These are phyloP conservation scores for Echites panduratus DNA, from an alignment of 257 asterid species.

Conservation along the genomic window DNA sequence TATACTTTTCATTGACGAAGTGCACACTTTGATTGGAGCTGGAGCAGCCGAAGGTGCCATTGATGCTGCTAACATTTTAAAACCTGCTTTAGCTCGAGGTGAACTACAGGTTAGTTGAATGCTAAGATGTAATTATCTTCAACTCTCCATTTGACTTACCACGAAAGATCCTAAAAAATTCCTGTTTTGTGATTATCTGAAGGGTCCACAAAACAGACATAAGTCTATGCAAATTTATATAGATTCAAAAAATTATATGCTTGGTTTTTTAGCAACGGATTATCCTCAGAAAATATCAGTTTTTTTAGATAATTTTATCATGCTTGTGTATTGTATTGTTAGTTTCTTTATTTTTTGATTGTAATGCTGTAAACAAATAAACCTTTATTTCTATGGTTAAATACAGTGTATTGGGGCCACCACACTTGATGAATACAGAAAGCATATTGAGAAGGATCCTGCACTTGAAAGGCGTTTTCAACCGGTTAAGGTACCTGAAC, in stretches of 20 bases:
- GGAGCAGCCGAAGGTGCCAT: conserved; percentile 99
- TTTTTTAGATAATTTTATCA: background rate
- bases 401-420: conserved; percentile 94
- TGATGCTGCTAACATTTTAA: conserved; percentile 93
- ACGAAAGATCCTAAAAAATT: background rate
- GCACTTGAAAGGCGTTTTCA: conserved; percentile 93
- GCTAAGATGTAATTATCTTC: background rate
- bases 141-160: background rate
- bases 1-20: conserved; percentile 93
- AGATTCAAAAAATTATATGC: background rate
- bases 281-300: background rate
- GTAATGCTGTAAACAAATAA: background rate
- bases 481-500: conserved; percentile 97
- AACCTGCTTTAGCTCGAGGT: conserved; percentile 94
- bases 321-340: background rate
- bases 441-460: conserved; percentile 94
- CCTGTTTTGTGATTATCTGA: background rate
- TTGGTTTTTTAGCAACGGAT: background rate
- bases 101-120: conserved; percentile 71
- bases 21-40: conserved; percentile 95
- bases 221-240: background rate
- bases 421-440: conserved; percentile 82
- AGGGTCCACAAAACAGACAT: background rate
- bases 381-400: background rate
- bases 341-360: background rate